A percentile compares a stretch with the other conserved stretches of the same genome.
phyloP scores from a whole-genome alignment of 2,329 filamentous ascomycete species.

The Microsporum canis region DNA sequence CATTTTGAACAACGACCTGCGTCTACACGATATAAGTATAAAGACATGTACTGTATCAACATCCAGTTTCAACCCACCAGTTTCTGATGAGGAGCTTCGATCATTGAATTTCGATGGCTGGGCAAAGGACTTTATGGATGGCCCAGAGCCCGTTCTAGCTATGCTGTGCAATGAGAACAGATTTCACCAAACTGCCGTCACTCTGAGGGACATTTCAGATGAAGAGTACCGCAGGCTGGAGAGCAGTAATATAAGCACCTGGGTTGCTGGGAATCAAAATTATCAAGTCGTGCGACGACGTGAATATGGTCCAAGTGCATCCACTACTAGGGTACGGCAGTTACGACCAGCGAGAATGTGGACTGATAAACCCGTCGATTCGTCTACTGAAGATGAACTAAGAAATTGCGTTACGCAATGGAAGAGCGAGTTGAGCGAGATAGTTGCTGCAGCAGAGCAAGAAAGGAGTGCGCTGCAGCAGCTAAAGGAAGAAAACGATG shows the following conservation, averaged over 20 bases:
- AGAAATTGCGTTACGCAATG: slow-evolving; percentile 39
- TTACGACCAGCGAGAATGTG: slow-evolving; percentile 56
- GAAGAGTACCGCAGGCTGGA: slow-evolving; percentile 57
- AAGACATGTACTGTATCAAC: slow-evolving; percentile 50
- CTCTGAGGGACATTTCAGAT: slow-evolving; percentile 51
- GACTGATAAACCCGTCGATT: slow-evolving; percentile 65
- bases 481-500: slow-evolving; percentile 17
- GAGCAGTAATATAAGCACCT: slow-evolving; percentile 49
- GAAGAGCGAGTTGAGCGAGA: slow-evolving; percentile 31
- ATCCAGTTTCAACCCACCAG: slow-evolving; percentile 43
- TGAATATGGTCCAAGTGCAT: slow-evolving; percentile 68
- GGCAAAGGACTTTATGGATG: slow-evolving; percentile 65
- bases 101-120: slow-evolving; percentile 64
- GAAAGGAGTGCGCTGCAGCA: slow-evolving; percentile 22
- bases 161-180: slow-evolving; percentile 70
- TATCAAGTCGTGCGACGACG: slow-evolving; percentile 58
- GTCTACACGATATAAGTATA: slow-evolving; percentile 59
- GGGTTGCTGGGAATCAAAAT: slow-evolving; percentile 54
- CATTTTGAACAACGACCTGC: slow-evolving; percentile 52
- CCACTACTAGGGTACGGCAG: slow-evolving; percentile 54
- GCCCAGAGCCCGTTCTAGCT: slow-evolving; percentile 70
- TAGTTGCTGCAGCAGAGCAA: slow-evolving; percentile 20
- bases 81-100: slow-evolving; percentile 46
- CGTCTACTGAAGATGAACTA: slow-evolving; percentile 45
- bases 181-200: slow-evolving; percentile 58